Conservation (phyloP, 176 grass and related monocot species). For the Typha latifolia region DNA sequence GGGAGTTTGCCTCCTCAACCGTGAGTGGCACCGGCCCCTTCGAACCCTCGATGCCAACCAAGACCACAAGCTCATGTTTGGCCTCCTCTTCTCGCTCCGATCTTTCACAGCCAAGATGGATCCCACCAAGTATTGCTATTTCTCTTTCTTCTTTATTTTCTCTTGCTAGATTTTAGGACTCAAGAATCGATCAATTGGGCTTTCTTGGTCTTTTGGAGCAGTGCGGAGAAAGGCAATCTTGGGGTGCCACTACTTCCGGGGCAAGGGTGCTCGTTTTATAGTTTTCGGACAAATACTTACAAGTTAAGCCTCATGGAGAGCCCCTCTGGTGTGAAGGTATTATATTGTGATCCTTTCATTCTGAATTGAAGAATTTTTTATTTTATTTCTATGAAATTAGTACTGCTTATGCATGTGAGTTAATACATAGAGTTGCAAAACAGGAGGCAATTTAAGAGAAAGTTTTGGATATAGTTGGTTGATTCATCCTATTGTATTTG, state of each 20-base stretch:
- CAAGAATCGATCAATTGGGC: background rate
- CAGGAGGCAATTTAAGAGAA: too few species aligned
- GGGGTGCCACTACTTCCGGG: conserved; percentile 73
- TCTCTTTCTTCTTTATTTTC: background rate
- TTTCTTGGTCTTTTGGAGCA: conserved; percentile 20
- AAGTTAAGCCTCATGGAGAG: conserved; percentile 89
- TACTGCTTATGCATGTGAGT: too few species aligned
- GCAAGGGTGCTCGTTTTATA: conserved; percentile 79
- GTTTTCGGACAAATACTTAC: conserved; percentile 87
- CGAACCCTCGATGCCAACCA: conserved; percentile 66
- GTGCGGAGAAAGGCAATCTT: conserved; percentile 68
- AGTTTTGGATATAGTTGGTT: too few species aligned
- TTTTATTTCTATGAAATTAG: too few species aligned
- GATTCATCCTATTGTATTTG: too few species aligned
- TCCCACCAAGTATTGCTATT: conserved; percentile 39
- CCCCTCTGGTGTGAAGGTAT: conserved; percentile 88
- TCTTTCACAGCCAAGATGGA: conserved; percentile 94
- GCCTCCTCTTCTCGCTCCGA: conserved; percentile 86
- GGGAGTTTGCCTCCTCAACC: conserved; percentile 81
- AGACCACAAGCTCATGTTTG: conserved; percentile 99
- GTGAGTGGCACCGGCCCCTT: conserved; percentile 83
- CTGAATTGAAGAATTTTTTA: too few species aligned
- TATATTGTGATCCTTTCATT: too few species aligned
- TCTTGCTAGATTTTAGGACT: background rate
- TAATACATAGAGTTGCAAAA: too few species aligned